These are phyloP conservation scores for Spongospora subterranea DNA, from an alignment of 208 protist genomes.

Conservation along the genomic window DNA sequence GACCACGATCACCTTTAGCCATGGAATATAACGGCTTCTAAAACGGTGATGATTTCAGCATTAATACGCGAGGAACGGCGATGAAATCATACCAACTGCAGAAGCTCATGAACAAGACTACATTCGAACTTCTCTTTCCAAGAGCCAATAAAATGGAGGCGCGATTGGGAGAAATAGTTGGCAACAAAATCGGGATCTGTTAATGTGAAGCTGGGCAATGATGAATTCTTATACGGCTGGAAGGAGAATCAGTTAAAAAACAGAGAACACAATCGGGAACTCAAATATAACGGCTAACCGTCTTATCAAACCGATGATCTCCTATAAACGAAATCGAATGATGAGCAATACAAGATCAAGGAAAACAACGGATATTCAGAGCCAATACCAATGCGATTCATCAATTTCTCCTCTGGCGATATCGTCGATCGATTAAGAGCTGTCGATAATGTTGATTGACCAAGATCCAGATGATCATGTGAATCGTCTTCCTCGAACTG, in stretches of 20 bases:
- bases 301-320: too few relatives aligned
- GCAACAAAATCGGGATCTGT: constrained; percentile 37
- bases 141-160: constrained; percentile 55
- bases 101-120: not conserved
- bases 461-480: too few relatives aligned
- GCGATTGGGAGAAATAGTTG: constrained; percentile 14
- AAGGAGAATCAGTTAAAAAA: too few relatives aligned
- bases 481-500: too few relatives aligned
- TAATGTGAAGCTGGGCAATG: constrained; percentile 30
- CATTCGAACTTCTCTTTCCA: constrained; percentile 57
- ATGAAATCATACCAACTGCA: too few relatives aligned
- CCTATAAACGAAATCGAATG: not conserved
- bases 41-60: too few relatives aligned
- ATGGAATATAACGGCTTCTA: not conserved
- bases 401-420: not conserved
- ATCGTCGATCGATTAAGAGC: not conserved
- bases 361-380: not conserved
- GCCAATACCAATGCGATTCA: not conserved
- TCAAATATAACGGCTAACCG: too few relatives aligned
- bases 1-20: not conserved
- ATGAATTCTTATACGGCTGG: not conserved
- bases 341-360: not conserved
- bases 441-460: too few relatives aligned
- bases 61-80: too few relatives aligned
- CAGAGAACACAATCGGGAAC: too few relatives aligned